Base-by-base conservation (phyloP, 1,284 basidiomycete species). In the Leccinum fallax region DNA sequence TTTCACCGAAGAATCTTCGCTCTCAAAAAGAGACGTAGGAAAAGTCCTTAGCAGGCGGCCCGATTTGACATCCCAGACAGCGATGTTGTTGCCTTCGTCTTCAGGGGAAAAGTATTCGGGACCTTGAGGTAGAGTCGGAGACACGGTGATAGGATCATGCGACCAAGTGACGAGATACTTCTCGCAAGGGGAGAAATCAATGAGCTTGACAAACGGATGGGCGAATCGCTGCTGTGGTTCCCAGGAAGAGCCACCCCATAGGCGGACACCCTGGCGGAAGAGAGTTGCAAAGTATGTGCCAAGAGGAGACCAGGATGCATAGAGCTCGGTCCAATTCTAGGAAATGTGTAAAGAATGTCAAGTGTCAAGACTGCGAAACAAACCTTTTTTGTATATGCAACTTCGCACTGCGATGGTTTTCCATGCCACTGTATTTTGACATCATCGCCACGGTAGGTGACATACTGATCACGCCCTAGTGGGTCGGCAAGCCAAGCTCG, bases 81-180 rank as follows among this genome's bases (percentile, higher is more conserved):
- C 97, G 66, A 98, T 88, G 72, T 96, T 93, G 80, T 98, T 96
- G 46, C 97, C 97, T 79, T 98, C 95, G 76, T 99, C 97, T 68
- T 95, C 94, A 10, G 92, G 87, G 53, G 94, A 93, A 79, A 97
- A 94, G 72, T 88, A 93, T 71, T 93, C 90, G 58, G 94, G 86
- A 34, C 92, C 92, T 78, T 93, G 89, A 61, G 86, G 80, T 51
- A 92, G 89, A 66, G 89, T 89, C 66, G 94, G 91, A 46, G 92
- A 90, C 40, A 96, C 91, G 62, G 90, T 84, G 70, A 99, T 97
- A 21, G 96, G 90, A 69, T 98, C 94, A 69, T 95, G 92, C 8
- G 97, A 98, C 95, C 97, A 99, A 49, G 97, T 99, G 70, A 98
- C 94, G 67, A 99, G 81, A 80, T 97, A 99, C 67, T 94, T 90